Evolutionary conservation across 371 early-diverging fungal genomes (phyloP), one percentile per base, ranked within the genome.

Genomic region (Mucor saturninus): DNA sequence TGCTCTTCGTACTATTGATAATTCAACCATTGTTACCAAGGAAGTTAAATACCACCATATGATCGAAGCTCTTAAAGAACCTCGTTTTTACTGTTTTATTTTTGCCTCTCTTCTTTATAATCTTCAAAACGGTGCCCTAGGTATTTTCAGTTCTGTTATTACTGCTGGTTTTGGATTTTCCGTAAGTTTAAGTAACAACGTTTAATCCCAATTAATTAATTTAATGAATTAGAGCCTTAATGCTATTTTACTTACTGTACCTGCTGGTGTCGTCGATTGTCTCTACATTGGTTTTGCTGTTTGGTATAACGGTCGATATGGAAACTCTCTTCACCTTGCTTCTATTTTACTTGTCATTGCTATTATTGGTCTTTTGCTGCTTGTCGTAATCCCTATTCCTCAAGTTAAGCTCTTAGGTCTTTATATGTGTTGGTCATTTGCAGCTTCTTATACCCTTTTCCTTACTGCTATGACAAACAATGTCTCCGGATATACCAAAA

Each of bases 401-500:
- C 59, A 72, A 62, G 71, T 63, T 39, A 77, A 77, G 45, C 49
- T 75, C 5, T 48, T 75, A 32, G 75, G 75, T 45, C 62, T 80
- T 11, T 75, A 75, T 53, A 55, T 76, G 46, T 64, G 59, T 32
- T 79, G 74, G 74, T 56, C 71, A 7, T 79, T 71, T 37, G 73
- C 73, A 29, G 64, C 64, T 52, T 30, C 45, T 29, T 64, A 57
- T 31, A 43, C 57, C 10, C 56, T 64, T 28, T 40, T 62, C 13
- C 38, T 62, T 7, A 49, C 58, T 28, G 59, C 68, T 45, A 42
- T 62, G 3, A 55, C 65, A 2, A 65, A 65, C 45, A 79, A 79
- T 30, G 75, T 76, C 3, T 51, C 68, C 15, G 80, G 80, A 8
- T 79, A 79, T 49, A 73, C 73, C 13, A 79, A 79, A 39, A 79